Percentiles rank a stretch among this genome's conserved stretches.
Conservation (phyloP, 345 rosid genomes). For the Populus alba region DNA sequence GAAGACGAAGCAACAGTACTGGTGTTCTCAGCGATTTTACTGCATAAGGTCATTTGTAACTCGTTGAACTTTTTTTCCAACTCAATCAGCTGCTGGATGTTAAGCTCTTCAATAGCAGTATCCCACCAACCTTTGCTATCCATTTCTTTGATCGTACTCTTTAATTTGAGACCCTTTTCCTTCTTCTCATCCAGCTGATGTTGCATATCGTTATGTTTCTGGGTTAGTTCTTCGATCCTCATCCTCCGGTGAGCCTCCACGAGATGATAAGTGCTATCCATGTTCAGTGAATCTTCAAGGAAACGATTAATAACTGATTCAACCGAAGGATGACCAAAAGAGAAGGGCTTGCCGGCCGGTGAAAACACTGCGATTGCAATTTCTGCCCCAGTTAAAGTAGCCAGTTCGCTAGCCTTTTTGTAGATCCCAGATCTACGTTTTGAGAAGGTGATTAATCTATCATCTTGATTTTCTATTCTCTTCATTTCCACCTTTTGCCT, state of each 20-base stretch:
- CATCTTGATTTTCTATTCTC: slow-evolving; percentile 11
- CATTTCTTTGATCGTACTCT: background rate
- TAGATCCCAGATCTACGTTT: slow-evolving; percentile 38
- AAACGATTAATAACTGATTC: slow-evolving; percentile 18
- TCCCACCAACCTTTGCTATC: slow-evolving; percentile 24
- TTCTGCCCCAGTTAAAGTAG: slow-evolving; percentile 2
- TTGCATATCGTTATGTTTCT: background rate
- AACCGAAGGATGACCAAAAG: slow-evolving; percentile 10
- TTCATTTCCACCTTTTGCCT: slow-evolving; percentile 16
- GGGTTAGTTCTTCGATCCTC: slow-evolving; percentile 18
- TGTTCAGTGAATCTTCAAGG: background rate
- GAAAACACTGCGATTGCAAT: background rate
- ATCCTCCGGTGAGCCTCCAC: slow-evolving; percentile 33
- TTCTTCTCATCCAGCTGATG: slow-evolving; percentile 18
- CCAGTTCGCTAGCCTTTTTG: slow-evolving; percentile 40
- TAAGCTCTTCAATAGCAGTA: slow-evolving; percentile 9
- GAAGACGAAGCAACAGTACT: too few species aligned
- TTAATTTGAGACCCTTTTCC: background rate
- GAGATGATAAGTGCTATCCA: slow-evolving; percentile 6
- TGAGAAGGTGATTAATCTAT: slow-evolving; percentile 16
- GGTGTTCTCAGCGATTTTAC: background rate
- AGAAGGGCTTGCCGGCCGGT: slow-evolving; percentile 12
- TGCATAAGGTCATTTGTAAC: background rate
- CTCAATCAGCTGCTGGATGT: background rate
- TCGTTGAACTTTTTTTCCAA: background rate